A percentile compares a stretch with the other conserved stretches of the same genome.
phyloP scores from a whole-genome alignment of 176 grass and related monocot genomes.

The Musa schizocarpa region DNA sequence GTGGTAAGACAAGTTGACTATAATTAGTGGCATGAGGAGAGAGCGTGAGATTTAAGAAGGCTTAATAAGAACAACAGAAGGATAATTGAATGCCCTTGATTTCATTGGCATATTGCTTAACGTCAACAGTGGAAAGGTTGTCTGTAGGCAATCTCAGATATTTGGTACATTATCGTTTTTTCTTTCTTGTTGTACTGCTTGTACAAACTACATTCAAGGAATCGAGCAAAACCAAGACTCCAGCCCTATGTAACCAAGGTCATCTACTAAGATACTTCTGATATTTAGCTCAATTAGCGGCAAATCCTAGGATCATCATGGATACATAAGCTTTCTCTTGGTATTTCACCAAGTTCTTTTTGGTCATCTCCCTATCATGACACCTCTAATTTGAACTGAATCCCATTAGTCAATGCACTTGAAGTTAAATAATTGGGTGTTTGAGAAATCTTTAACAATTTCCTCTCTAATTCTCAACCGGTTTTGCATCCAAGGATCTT shows the following conservation, averaged over 20 bases:
- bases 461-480: not conserved
- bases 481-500: not conserved
- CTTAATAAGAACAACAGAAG: no score
- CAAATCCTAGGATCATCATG: not conserved
- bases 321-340: not conserved
- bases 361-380: not conserved
- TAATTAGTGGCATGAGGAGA: no score
- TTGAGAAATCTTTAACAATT: not conserved
- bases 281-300: not conserved
- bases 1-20: no score
- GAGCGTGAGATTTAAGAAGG: no score
- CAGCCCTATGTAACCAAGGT: not conserved
- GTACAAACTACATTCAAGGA: not conserved
- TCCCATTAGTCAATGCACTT: not conserved
- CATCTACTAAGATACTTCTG: not conserved
- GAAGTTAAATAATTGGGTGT: not conserved
- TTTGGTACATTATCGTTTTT: no score
- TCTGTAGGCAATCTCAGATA: no score
- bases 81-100: no score
- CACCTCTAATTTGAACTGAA: not conserved
- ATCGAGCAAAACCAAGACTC: not conserved
- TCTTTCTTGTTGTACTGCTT: no score
- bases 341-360: not conserved
- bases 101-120: no score
- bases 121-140: no score